Base-by-base conservation (phyloP, 441 rosid species). In the Pelargonium citronellum region DNA sequence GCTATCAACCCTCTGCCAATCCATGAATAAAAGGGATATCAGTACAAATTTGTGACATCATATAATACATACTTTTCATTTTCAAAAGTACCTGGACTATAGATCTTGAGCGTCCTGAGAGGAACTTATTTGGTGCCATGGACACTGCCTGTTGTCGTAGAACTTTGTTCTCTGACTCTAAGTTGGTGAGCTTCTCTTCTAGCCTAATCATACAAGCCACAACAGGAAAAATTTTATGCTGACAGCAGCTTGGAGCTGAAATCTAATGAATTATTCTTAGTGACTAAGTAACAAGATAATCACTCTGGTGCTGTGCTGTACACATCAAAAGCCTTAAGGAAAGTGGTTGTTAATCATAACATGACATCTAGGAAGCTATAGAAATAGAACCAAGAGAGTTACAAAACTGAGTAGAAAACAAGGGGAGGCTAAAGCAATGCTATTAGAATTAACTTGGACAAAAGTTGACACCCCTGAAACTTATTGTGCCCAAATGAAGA, bases 121-220 rank as follows among this genome's bases (percentile, higher is more conserved):
- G 91, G 83, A 91, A 89, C 82, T 89, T 92, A 67, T 87, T 95
- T n/a, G 99, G 98, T 79, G 99, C 89, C 89, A 95, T 87, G 43
- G 98, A 88, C 73, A 95, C 91, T 66, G 97, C 96, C 78, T 95
- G 99, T 75, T 95, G 99, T 61, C 97, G 82, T 30, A 95, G 83
- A 67, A 92, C 99, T 88, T 91, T 86, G 74, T 92, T 92, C 84
- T 92, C 99, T 7, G 99, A 95, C 80, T 92, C 97, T 74, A 91
- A 77, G 74, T 95, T 95, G 69, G 73, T 71, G 68, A 92, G 84
- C 79, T 91, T 95, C 83, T 95, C 99, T 79, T 95, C 98, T 79
- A 88, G 82, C 87, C 98, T 91, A 76, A 73, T 79, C 75, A 76
- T 41, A 43, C 74, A 44, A 43, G 68, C 64, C 17, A 66, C 64